Base-by-base conservation (phyloP, 441 rosid species). In the Arabidopsis hybrid region DNA sequence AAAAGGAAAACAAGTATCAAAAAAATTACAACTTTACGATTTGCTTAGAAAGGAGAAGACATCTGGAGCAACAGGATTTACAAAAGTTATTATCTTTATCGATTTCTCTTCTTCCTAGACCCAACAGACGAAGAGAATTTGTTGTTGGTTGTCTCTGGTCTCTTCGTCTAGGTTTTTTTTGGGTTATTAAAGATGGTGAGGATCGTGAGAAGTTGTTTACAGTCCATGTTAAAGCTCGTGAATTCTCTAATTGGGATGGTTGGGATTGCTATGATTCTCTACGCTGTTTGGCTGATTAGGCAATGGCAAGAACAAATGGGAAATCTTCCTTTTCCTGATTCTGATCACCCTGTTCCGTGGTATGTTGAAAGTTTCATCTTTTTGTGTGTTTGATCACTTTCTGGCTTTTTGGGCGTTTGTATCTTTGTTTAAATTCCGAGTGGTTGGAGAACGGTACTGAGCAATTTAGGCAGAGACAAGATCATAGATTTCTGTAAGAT, bases 191-290 rank as follows among this genome's bases (percentile, higher is more conserved):
- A 56, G 74, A 89, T 90, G 97, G 90, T 53, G 79, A 78, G 86
- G 65, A 5, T 86, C 39, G 73, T 80, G 82, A 89, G 87, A 83
- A 89, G 88, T 64, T 94, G 92, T 83, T 36, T 87, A 21, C 96
- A 89, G 82, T 92, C 97, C 8, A 42, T 87, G 34, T 59, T 92
- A 77, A 95, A 95, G 86, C 76, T 91, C 72, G 79, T 86, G 75
- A 95, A 95, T 86, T 88, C 85, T 10, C 40, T 86, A 14, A 65
- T 86, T 6, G 99, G 98, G 31, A 91, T 95, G 96, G 88, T 86
- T 76, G 98, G 98, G 13, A 52, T 89, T 49, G 90, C 88, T 38
- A 82, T 85, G 94, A 71, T 92, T 13, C 50, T 92, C 56, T 91
- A 86, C 77, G 77, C 86, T n/a, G 79, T 85, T 60, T 92, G 97